phyloP scores from a whole-genome alignment of 306 rosid genomes.

The Vigna trinervia region DNA sequence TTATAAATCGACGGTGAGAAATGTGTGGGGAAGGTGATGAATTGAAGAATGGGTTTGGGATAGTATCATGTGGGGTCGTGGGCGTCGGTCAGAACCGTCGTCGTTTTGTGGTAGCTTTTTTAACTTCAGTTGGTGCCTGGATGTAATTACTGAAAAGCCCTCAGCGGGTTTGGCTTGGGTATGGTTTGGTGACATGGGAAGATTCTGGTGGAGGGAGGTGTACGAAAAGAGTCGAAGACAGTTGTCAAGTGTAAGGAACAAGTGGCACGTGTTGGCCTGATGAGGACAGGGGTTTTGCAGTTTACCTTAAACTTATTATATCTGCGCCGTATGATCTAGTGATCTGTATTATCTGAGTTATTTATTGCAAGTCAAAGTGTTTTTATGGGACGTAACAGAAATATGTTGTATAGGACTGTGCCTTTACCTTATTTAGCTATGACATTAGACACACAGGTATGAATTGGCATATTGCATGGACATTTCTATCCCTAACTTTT shows the following conservation, averaged over 20 bases:
- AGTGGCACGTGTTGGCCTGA: slow-evolving; percentile 48
- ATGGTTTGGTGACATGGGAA: slow-evolving; percentile 38
- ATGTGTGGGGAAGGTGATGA: slow-evolving; percentile 36
- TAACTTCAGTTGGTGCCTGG: not conserved
- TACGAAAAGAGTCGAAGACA: slow-evolving; percentile 42
- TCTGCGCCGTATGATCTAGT: slow-evolving; percentile 33
- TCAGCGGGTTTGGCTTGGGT: not conserved
- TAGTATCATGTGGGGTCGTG: slow-evolving; percentile 42
- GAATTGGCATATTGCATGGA: not conserved
- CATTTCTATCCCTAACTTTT: not conserved
- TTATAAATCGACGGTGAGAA: slow-evolving; percentile 41
- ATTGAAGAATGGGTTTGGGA: slow-evolving; percentile 9
- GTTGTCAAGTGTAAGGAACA: slow-evolving; percentile 16
- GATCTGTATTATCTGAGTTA: slow-evolving; percentile 9
- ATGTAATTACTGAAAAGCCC: slow-evolving; percentile 37
- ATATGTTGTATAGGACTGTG: not conserved
- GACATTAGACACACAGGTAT: not conserved
- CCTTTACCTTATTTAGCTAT: not conserved
- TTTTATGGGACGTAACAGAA: slow-evolving; percentile 10
- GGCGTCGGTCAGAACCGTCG: slow-evolving; percentile 47
- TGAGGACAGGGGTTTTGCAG: not conserved
- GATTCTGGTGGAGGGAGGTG: slow-evolving; percentile 37
- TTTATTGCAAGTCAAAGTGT: slow-evolving; percentile 33
- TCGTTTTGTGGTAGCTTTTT: slow-evolving; percentile 37
- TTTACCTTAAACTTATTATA: not conserved